Conservation (phyloP, 371 early-diverging fungal genomes). For the Mortierella sp. region DNA sequence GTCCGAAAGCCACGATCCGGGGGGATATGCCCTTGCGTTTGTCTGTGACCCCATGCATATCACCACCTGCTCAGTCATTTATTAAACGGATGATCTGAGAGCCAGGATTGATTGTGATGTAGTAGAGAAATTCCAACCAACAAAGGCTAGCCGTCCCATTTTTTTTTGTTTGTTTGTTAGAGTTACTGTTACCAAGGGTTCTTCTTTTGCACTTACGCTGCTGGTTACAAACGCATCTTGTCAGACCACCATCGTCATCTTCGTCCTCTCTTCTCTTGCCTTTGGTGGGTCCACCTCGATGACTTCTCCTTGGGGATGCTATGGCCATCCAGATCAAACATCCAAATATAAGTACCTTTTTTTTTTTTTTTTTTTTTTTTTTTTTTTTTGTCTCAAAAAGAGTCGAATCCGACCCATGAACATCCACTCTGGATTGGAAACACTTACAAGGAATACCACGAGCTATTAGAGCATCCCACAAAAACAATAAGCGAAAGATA, state of each 20-base stretch:
- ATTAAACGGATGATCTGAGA: background rate
- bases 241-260: slow-evolving; percentile 72
- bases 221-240: slow-evolving; percentile 81
- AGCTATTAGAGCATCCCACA: background rate
- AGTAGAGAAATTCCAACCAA: background rate
- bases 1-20: too few species aligned
- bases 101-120: background rate
- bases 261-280: slow-evolving; percentile 32
- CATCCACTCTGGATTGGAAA: background rate
- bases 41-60: background rate
- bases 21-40: background rate
- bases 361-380: too few species aligned
- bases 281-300: slow-evolving; percentile 13
- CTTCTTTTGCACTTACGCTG: slow-evolving; percentile 63
- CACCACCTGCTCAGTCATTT: background rate
- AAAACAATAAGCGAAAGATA: background rate
- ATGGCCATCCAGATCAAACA: background rate
- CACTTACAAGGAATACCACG: slow-evolving; percentile 29
- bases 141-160: background rate
- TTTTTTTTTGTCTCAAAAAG: background rate
- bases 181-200: background rate
- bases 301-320: slow-evolving; percentile 35
- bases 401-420: background rate
- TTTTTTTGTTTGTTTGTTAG: background rate
- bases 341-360: too few species aligned